phyloP scores from a whole-genome alignment of 116 monocot genomes.

The Posidonia oceanica region DNA sequence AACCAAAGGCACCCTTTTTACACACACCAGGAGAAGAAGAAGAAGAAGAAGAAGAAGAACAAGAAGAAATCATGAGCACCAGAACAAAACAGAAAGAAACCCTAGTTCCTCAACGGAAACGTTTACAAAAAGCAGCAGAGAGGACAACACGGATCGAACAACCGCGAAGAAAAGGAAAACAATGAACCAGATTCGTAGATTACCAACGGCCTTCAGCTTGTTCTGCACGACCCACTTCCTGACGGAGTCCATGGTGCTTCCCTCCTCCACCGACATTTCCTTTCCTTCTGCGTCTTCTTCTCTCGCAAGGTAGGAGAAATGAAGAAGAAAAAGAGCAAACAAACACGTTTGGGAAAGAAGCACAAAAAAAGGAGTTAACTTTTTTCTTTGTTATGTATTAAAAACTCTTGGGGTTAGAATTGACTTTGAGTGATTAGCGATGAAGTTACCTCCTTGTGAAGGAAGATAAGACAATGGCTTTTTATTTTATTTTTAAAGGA shows the following conservation, averaged over 20 bases:
- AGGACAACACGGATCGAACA: too few species aligned
- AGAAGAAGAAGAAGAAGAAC: neutral
- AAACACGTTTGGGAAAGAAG: too few species aligned
- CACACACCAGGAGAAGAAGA: constrained; percentile 1
- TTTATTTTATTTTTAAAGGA: too few species aligned
- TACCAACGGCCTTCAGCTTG: constrained; percentile 80
- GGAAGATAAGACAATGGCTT: too few species aligned
- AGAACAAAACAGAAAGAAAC: neutral
- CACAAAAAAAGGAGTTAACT: too few species aligned
- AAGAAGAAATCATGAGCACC: neutral
- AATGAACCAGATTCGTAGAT: neutral
- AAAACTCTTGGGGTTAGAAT: too few species aligned
- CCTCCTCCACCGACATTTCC: neutral
- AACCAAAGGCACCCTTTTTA: constrained; percentile 63
- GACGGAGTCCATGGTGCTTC: constrained; percentile 20
- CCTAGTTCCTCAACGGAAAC: neutral
- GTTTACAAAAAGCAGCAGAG: neutral
- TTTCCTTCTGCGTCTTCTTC: neutral
- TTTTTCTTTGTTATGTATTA: too few species aligned
- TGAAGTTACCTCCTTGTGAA: too few species aligned
- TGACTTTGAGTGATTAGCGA: too few species aligned
- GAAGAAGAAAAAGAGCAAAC: neutral
- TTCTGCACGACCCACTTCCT: constrained; percentile 70
- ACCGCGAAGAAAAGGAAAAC: neutral
- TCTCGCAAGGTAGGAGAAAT: too few species aligned